These are phyloP conservation scores for Ceratobasidium sp. DNA, from an alignment of 1,284 basidiomycete species.

Conservation along the genomic window DNA sequence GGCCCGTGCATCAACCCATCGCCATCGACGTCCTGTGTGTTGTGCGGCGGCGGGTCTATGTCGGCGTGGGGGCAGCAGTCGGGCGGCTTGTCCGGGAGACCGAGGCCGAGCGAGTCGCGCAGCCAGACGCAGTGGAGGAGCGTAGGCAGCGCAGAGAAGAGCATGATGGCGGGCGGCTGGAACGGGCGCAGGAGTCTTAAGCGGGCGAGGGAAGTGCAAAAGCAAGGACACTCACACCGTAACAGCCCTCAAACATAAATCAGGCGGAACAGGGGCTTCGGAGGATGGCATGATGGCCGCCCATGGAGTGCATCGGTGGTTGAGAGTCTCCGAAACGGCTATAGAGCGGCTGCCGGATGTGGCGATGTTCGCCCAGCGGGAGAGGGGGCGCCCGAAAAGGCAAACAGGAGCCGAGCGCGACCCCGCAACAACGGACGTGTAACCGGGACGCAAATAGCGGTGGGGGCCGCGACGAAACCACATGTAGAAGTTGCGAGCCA, in stretches of 20 bases:
- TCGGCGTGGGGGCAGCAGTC: constrained; percentile 11
- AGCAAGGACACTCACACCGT: constrained; percentile 22
- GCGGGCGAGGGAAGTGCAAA: constrained; percentile 20
- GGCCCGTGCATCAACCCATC: constrained; percentile 29
- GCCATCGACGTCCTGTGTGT: not conserved
- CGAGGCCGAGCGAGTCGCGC: constrained; percentile 24
- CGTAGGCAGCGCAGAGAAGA: constrained; percentile 44
- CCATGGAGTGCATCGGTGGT: constrained; percentile 42
- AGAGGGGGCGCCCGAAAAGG: constrained; percentile 32
- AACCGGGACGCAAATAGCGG: constrained; percentile 26
- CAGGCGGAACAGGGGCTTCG: constrained; percentile 33
- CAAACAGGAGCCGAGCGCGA: constrained; percentile 30
- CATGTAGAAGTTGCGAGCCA: constrained; percentile 35
- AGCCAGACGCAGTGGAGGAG: constrained; percentile 43
- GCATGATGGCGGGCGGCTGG: constrained; percentile 36
- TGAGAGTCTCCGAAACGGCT: constrained; percentile 44
- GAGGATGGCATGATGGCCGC: constrained; percentile 25
- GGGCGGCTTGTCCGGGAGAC: constrained; percentile 19
- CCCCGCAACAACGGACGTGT: constrained; percentile 16
- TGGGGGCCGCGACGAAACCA: constrained; percentile 26
- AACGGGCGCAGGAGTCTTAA: constrained; percentile 40
- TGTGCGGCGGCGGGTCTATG: not conserved
- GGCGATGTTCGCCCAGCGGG: constrained; percentile 28
- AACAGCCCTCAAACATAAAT: constrained; percentile 42
- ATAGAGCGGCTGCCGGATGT: constrained; percentile 26